phyloP scores from a whole-genome alignment of 441 rosid species.

The Melianthus villosus region DNA sequence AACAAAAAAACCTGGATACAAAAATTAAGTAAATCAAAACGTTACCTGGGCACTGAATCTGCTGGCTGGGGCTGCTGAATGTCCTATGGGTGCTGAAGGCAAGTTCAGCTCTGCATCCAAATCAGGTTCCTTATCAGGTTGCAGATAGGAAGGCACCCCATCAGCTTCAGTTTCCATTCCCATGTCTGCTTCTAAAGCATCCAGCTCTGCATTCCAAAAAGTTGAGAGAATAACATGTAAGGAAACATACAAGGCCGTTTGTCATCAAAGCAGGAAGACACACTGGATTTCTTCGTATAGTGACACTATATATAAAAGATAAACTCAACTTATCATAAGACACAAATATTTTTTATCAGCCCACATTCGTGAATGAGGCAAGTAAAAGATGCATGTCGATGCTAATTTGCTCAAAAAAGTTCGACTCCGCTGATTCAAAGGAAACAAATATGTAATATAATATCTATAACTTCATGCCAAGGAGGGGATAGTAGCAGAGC shows the following conservation, averaged over 20 bases:
- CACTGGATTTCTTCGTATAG: too few relatives aligned
- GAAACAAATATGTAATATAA: neutral
- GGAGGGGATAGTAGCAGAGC: neutral
- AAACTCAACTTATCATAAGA: too few relatives aligned
- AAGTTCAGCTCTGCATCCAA: conserved; percentile 53
- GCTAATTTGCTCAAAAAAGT: too few relatives aligned
- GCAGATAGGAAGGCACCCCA: conserved; percentile 85
- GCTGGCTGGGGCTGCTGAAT: conserved; percentile 32
- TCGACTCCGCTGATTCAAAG: too few relatives aligned
- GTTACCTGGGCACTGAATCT: conserved; percentile 50
- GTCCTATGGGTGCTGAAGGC: conserved; percentile 70
- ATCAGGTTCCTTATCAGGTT: conserved; percentile 58
- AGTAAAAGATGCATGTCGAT: too few relatives aligned
- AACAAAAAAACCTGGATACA: too few relatives aligned
- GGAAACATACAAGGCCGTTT: neutral
- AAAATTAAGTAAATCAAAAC: too few relatives aligned
- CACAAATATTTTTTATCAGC: too few relatives aligned
- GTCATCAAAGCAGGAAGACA: too few relatives aligned
- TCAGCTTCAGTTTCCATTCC: conserved; percentile 67
- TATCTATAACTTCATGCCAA: neutral
- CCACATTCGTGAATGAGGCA: too few relatives aligned
- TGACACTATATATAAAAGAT: too few relatives aligned
- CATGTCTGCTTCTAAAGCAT: conserved; percentile 87
- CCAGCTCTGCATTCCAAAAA: conserved; percentile 59
- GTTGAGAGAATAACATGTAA: neutral